Conservation (phyloP, 2,329 filamentous ascomycete genomes). For the Fusarium paranaense region DNA sequence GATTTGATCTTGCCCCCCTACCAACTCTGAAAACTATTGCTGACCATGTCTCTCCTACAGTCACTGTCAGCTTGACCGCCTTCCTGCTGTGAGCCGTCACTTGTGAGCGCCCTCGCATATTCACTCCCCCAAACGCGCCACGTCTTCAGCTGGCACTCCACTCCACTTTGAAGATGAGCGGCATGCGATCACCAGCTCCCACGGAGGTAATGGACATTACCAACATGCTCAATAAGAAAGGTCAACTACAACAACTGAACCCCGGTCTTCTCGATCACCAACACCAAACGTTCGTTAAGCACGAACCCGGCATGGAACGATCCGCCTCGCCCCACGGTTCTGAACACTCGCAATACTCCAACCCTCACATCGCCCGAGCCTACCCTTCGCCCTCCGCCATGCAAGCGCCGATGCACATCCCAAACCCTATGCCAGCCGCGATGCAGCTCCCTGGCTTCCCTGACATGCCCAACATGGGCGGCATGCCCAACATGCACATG, state of each 20-base stretch:
- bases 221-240: conserved; percentile 65
- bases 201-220: conserved; percentile 65
- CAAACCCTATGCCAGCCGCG: conserved; percentile 54
- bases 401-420: conserved; percentile 61
- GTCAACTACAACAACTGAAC: conserved; percentile 51
- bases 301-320: conserved; percentile 60
- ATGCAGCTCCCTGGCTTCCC: conserved; percentile 59
- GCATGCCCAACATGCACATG: conserved; percentile 53
- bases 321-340: conserved; percentile 70
- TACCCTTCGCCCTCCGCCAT: conserved; percentile 67
- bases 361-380: conserved; percentile 59
- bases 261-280: conserved; percentile 48
- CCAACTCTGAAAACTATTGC: conserved; percentile 8
- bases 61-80: conserved; percentile 39
- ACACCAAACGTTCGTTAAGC: conserved; percentile 50
- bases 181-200: conserved; percentile 58
- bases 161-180: conserved; percentile 46
- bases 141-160: conserved; percentile 29
- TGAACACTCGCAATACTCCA: conserved; percentile 68
- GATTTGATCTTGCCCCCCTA: conserved; percentile 5
- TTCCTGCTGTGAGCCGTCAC: conserved; percentile 40
- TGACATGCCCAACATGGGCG: conserved; percentile 56
- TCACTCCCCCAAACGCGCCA: conserved; percentile 37
- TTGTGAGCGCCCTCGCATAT: conserved; percentile 37
- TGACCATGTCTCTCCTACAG: conserved; percentile 35